Conservation (phyloP, 257 asterid species). For the Solanum okadae region DNA sequence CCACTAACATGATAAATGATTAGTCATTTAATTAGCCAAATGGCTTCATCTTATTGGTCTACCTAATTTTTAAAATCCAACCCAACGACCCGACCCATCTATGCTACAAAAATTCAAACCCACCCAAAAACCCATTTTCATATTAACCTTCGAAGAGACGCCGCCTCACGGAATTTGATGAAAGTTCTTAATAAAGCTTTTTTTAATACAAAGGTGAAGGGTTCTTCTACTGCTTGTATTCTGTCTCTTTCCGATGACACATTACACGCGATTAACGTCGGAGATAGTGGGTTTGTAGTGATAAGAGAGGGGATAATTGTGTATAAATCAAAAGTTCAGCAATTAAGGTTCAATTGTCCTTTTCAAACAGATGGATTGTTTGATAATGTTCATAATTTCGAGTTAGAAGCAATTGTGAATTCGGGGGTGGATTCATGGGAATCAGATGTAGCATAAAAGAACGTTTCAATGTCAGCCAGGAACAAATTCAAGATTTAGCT, state of each 20-base stretch:
- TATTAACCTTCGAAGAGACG: not conserved
- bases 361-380: constrained; percentile 44
- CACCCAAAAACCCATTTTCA: no score
- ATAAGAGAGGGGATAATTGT: constrained; percentile 12
- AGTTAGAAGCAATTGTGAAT: constrained; percentile 2
- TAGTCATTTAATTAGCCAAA: no score
- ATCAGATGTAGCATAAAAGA: not conserved
- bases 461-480: no score
- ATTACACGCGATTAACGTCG: constrained; percentile 24
- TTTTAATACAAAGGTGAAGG: not conserved
- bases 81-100: no score
- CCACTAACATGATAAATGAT: no score
- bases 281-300: constrained; percentile 33
- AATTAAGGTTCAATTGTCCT: constrained; percentile 17
- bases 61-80: no score
- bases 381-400: constrained; percentile 19
- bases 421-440: not conserved
- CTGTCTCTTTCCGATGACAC: not conserved
- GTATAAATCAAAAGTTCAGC: constrained; percentile 14
- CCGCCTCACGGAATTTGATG: not conserved
- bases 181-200: constrained; percentile 2
- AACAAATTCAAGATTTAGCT: no score
- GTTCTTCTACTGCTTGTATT: constrained; percentile 35
- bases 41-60: no score
- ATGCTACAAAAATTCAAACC: no score